Conservation (phyloP, 352 stramenopile species). For the Phytopythium helicoides region DNA sequence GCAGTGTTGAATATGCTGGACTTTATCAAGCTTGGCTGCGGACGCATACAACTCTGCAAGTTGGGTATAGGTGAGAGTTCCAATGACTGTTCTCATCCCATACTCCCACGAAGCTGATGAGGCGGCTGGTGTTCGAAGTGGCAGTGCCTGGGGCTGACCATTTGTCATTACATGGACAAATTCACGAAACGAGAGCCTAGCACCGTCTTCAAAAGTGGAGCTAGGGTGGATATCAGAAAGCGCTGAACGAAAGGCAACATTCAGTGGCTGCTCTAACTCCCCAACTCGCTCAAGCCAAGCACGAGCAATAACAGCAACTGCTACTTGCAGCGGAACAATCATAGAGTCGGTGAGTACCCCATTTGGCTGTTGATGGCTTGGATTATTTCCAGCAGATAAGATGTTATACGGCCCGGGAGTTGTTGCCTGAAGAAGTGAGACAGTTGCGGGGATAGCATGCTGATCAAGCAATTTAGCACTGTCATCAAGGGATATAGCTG, state of each 20-base stretch:
- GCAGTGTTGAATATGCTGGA: background rate
- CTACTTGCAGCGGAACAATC: conserved; percentile 34
- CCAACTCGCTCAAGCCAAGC: conserved; percentile 29
- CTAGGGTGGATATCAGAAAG: background rate
- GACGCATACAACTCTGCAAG: conserved; percentile 31
- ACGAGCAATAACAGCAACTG: conserved; percentile 22
- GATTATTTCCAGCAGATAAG: background rate
- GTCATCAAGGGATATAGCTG: background rate
- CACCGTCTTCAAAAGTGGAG: background rate
- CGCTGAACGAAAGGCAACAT: conserved; percentile 24
- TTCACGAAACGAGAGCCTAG: conserved; percentile 29
- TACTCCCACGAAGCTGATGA: background rate
- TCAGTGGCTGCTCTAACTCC: conserved; percentile 18
- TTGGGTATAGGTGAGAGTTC: conserved; percentile 9
- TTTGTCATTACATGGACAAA: conserved; percentile 36
- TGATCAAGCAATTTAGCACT: conserved; percentile 14
- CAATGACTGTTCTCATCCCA: background rate
- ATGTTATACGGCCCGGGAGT: conserved; percentile 24
- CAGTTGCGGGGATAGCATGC: conserved; percentile 14
- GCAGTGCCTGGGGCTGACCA: conserved; percentile 1
- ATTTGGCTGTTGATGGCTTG: conserved; percentile 9
- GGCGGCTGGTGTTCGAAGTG: background rate
- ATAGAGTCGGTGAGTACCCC: conserved; percentile 25
- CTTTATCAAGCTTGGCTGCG: background rate
- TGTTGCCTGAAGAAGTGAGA: conserved; percentile 25